These are phyloP conservation scores for Boletus insuetus DNA, from an alignment of 768 basidiomycete species.

Conservation along the genomic window DNA sequence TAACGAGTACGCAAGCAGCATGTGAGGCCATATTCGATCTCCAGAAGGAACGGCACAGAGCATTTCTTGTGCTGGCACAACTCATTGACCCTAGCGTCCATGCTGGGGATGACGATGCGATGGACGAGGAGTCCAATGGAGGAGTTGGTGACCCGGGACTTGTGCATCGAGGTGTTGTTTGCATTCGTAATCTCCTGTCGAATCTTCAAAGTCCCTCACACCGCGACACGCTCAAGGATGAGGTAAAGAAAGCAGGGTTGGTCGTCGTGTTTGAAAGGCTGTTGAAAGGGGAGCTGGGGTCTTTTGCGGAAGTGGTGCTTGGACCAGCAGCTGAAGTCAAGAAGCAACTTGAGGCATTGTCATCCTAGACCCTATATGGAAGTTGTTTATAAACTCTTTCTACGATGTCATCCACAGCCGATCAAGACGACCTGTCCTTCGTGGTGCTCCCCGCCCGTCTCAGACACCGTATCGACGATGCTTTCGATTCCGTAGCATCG, in stretches of 20 bases:
- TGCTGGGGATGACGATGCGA: constrained; percentile 31
- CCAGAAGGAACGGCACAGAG: constrained; percentile 60
- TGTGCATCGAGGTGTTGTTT: constrained; percentile 77
- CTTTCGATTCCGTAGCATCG: constrained; percentile 39
- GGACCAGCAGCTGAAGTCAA: constrained; percentile 51
- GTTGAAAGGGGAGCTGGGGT: constrained; percentile 41
- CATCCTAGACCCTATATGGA: background rate
- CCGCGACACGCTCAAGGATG: constrained; percentile 45
- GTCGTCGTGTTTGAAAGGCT: constrained; percentile 49
- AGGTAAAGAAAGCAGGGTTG: constrained; percentile 54
- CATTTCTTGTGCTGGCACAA: constrained; percentile 62
- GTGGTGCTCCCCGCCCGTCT: constrained; percentile 39
- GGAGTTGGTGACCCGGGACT: constrained; percentile 51
- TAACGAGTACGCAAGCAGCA: constrained; percentile 60
- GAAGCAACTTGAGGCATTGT: constrained; percentile 37
- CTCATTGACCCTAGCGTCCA: constrained; percentile 59
- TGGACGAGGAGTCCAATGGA: constrained; percentile 35
- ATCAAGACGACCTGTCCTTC: constrained; percentile 34
- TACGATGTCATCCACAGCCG: constrained; percentile 12
- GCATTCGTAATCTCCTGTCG: constrained; percentile 59
- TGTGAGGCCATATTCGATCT: constrained; percentile 63
- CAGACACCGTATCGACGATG: constrained; percentile 49
- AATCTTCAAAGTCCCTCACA: constrained; percentile 41
- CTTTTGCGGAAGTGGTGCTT: constrained; percentile 38
- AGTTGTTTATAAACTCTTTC: background rate